Percentiles rank a stretch among this genome's conserved stretches.
phyloP scores from a whole-genome alignment of 148 eudicot genomes.

The Rhododendron simsii region DNA sequence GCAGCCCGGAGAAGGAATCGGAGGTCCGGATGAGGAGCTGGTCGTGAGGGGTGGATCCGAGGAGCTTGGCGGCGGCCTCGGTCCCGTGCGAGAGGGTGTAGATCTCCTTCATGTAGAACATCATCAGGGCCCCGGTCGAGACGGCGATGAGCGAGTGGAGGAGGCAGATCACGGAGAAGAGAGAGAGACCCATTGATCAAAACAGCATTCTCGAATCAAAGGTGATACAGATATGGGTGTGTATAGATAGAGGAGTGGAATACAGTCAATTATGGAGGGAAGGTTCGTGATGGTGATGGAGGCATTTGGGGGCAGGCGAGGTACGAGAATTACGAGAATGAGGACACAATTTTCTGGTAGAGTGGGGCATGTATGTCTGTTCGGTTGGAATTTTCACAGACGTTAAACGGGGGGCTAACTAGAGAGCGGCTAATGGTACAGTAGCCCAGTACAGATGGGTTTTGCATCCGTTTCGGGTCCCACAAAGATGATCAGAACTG shows the following conservation, averaged over 20 bases:
- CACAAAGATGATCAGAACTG: no score
- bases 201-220: not conserved
- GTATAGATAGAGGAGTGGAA: not conserved
- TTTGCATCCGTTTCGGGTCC: no score
- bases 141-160: conserved; percentile 14
- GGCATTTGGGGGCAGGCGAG: no score
- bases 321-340: no score
- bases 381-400: not conserved
- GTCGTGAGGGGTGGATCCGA: conserved; percentile 6
- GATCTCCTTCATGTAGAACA: conserved; percentile 14
- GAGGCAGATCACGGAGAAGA: conserved; percentile 19
- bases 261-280: not conserved
- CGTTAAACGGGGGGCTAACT: no score
- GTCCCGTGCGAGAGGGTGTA: conserved; percentile 15
- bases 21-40: conserved; percentile 15
- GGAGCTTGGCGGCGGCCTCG: not conserved
- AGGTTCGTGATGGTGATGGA: not conserved
- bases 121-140: conserved; percentile 6
- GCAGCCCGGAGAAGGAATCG: conserved; percentile 18
- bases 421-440: no score
- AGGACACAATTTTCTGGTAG: no score
- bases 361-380: not conserved
- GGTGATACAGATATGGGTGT: not conserved
- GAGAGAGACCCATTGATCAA: not conserved
- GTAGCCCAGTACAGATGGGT: no score